Base-by-base conservation (phyloP, 1,284 basidiomycete species). In the Marasmius fiardii region DNA sequence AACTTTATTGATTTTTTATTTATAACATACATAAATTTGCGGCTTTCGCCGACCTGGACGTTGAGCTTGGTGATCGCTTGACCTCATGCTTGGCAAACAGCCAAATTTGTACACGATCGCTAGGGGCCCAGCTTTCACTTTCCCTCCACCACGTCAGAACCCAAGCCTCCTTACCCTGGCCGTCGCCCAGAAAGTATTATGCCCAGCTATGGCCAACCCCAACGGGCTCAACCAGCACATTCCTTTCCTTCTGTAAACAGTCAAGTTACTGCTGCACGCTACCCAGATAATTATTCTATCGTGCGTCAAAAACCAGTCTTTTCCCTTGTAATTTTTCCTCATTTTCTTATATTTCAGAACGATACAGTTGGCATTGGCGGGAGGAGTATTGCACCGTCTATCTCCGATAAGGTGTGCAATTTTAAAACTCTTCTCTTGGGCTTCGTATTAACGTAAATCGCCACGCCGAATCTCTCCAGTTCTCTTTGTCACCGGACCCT, bases 401-500 rank as follows among this genome's bases (percentile, higher is more conserved):
- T 58, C n/a, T 57, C 55, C 28, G 57, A 58, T 31, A 58, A 58
- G 44, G 57, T 56, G 43, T 14, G 54, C 49, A 12, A 18, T 2
- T 5, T 34, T 21, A 18, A 33, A 21, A 24, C 20, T 14, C 45
- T 33, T 35, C 48, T 23, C 3, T 33, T 23, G 3, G n/a, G 11
- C 39, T 41, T n/a, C 6, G 39, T n/a, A 41, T 16, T 49, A 10
- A 28, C 45, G n/a, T n/a, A n/a, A n/a, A n/a, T n/a, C 51, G 16
- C 34, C 52, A 14, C 28, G 21, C 20, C 33, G 23, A n/a, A 21
- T 52, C 39, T 2, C 20, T 41, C 18, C 51, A 70, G 67, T 70
- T 63, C 58, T 66, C 66, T 21, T 58, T 70, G 41, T 63, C 64
- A 18, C 60, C 65, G 20, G 67, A 70, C 55, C 68, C 68, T 35